Conservation (phyloP, 116 monocot genomes). For the Dioscorea cayenensis region DNA sequence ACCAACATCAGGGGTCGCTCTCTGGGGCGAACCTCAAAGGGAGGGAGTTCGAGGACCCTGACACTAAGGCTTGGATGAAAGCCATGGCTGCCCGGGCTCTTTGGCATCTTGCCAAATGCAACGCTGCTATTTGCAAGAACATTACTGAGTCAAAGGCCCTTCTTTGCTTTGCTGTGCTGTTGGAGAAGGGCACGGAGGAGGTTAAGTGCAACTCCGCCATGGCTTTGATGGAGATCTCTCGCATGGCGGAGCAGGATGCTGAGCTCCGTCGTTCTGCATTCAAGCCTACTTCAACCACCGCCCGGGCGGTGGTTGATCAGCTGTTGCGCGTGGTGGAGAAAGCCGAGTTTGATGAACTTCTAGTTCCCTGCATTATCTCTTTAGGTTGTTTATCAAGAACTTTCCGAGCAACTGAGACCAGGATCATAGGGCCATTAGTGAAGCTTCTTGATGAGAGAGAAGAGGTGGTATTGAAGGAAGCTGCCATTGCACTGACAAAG, state of each 20-base stretch:
- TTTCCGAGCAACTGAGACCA: constrained; percentile 81
- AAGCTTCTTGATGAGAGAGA: constrained; percentile 72
- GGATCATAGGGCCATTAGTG: constrained; percentile 79
- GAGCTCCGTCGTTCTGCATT: constrained; percentile 80
- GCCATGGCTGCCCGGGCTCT: constrained; percentile 87
- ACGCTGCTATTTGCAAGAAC: constrained; percentile 63
- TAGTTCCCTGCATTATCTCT: constrained; percentile 64
- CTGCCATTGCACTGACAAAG: constrained; percentile 57
- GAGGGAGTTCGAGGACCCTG: constrained; percentile 79
- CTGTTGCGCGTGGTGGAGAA: constrained; percentile 52
- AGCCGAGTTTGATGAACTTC: constrained; percentile 48
- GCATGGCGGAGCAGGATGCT: constrained; percentile 56
- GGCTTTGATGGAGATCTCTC: constrained; percentile 82
- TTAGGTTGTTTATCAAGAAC: constrained; percentile 84
- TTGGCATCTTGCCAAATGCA: constrained; percentile 56
- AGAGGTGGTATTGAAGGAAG: constrained; percentile 38
- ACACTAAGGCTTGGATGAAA: constrained; percentile 73
- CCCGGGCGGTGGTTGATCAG: constrained; percentile 78
- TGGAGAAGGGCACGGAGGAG: constrained; percentile 76
- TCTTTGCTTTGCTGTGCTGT: constrained; percentile 83
- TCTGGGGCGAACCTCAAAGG: constrained; percentile 51
- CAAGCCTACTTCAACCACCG: constrained; percentile 85
- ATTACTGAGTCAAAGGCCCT: constrained; percentile 85
- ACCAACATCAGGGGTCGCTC: constrained; percentile 4
- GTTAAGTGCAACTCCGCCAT: constrained; percentile 77